Evolutionary conservation across 2,329 filamentous ascomycete genomes (phyloP).

Genomic region (Aspergillus fijiensis): DNA sequence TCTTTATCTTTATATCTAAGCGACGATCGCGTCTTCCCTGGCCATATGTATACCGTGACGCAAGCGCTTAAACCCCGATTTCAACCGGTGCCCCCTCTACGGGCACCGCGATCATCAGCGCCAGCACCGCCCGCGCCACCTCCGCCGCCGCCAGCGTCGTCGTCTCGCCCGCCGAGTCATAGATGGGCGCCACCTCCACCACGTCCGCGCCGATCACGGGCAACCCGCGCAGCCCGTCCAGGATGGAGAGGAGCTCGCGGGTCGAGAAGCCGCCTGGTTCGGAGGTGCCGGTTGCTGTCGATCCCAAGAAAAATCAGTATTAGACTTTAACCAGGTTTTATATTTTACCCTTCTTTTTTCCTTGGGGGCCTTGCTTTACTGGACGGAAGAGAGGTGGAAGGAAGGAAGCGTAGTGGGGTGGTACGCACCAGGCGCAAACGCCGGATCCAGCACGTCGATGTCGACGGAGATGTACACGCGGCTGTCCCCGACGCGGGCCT

Average conservation of each 20-base stretch:
- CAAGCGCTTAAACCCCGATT: no score
- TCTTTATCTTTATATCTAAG: no score
- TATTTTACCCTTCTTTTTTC: no score
- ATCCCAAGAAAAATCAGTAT: no score
- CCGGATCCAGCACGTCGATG: slow-evolving; percentile 58
- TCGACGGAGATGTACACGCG: slow-evolving; percentile 58
- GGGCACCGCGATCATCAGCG: no score
- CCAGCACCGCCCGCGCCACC: slow-evolving; percentile 37
- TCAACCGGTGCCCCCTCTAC: no score
- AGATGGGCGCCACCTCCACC: slow-evolving; percentile 57
- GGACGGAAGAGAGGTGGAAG: no score
- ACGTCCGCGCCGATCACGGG: slow-evolving; percentile 56
- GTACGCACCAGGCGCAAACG: slow-evolving; percentile 50
- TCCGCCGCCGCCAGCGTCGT: slow-evolving; percentile 57
- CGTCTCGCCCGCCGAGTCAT: slow-evolving; percentile 55
- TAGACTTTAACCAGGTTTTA: no score
- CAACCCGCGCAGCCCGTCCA: slow-evolving; percentile 53
- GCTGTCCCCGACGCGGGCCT: slow-evolving; percentile 46
- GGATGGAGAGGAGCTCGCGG: slow-evolving; percentile 54
- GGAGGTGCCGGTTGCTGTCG: slow-evolving; percentile 52
- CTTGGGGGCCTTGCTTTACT: no score
- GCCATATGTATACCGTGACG: no score
- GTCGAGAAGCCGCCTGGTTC: slow-evolving; percentile 58
- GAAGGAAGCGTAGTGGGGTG: not conserved
- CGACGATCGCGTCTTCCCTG: no score